Percentiles rank a stretch among this genome's conserved stretches.
These are phyloP conservation scores for Antarctomyces pellizariae DNA, from an alignment of 495 filamentous ascomycete genomes.

Conservation along the genomic window DNA sequence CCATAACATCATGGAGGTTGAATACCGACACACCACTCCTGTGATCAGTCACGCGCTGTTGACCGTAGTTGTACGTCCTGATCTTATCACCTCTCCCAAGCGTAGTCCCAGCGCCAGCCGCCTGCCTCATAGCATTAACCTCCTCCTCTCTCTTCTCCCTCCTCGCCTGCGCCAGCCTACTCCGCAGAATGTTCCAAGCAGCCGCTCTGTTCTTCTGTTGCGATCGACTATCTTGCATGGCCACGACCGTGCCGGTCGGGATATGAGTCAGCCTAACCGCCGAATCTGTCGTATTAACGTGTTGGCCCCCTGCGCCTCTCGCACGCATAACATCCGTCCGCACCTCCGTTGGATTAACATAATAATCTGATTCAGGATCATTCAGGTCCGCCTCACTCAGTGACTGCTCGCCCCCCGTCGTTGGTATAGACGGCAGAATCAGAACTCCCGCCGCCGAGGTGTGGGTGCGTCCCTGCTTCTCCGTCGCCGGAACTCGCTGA, in stretches of 20 bases:
- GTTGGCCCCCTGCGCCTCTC: constrained; percentile 79
- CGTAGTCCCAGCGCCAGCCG: constrained; percentile 51
- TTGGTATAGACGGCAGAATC: constrained; percentile 70
- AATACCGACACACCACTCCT: constrained; percentile 61
- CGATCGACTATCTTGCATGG: constrained; percentile 82
- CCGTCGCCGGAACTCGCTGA: constrained; percentile 77
- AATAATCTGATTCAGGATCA: constrained; percentile 75
- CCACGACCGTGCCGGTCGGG: constrained; percentile 63
- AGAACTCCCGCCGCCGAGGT: constrained; percentile 81
- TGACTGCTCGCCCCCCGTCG: constrained; percentile 21
- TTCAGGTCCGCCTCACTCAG: constrained; percentile 37
- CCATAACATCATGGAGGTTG: constrained; percentile 60
- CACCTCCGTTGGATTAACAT: constrained; percentile 71
- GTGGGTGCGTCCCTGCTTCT: constrained; percentile 73
- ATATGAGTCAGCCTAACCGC: constrained; percentile 84
- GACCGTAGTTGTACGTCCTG: constrained; percentile 83
- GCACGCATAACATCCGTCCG: constrained; percentile 77
- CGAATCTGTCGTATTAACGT: constrained; percentile 95
- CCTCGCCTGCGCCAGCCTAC: constrained; percentile 55
- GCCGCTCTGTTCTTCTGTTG: constrained; percentile 70
- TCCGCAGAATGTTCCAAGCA: constrained; percentile 68
- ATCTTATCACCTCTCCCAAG: constrained; percentile 85
- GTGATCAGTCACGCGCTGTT: constrained; percentile 88
- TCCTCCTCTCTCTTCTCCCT: constrained; percentile 74
- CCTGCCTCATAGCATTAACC: constrained; percentile 43